Evolutionary conservation across 345 rosid species (phyloP).

Genomic region (Pistacia atlantica): DNA sequence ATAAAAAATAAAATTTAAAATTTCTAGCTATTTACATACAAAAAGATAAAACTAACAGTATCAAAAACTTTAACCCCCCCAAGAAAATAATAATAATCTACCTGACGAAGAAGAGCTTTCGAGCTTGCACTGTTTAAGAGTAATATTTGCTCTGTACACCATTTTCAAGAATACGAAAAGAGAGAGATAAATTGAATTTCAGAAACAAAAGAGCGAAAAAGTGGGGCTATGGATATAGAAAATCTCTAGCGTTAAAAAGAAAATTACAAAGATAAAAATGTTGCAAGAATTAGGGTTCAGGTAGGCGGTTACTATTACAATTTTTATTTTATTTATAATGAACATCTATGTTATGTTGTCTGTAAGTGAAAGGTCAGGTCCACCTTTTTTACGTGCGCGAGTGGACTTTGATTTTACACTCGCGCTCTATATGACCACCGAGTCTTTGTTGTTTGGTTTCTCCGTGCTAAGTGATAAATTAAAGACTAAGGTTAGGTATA

Average conservation of each 20-base stretch:
- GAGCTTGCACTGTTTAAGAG: neutral
- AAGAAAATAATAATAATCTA: neutral
- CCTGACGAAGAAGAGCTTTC: constrained; percentile 20
- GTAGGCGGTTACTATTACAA: constrained; percentile 14
- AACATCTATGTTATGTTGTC: constrained; percentile 13
- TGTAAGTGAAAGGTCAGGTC: constrained; percentile 13
- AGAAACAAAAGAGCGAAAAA: too few relatives aligned
- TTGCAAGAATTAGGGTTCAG: constrained; percentile 1
- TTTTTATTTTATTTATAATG: neutral
- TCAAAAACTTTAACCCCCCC: too few relatives aligned
- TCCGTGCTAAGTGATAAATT: too few relatives aligned
- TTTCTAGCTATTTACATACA: neutral
- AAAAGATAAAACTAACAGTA: neutral
- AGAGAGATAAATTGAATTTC: neutral
- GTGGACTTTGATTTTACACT: neutral
- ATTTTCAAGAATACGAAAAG: neutral
- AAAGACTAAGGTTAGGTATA: too few relatives aligned
- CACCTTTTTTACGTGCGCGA: constrained; percentile 4
- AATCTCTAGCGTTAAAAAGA: too few relatives aligned
- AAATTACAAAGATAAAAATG: neutral
- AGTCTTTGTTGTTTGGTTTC: too few relatives aligned
- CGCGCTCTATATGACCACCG: neutral
- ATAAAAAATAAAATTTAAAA: neutral
- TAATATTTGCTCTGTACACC: neutral
- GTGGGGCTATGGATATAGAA: too few relatives aligned